Evolutionary conservation across 2,329 filamentous ascomycete species (phyloP).

Genomic region (Seiridium unicorne): DNA sequence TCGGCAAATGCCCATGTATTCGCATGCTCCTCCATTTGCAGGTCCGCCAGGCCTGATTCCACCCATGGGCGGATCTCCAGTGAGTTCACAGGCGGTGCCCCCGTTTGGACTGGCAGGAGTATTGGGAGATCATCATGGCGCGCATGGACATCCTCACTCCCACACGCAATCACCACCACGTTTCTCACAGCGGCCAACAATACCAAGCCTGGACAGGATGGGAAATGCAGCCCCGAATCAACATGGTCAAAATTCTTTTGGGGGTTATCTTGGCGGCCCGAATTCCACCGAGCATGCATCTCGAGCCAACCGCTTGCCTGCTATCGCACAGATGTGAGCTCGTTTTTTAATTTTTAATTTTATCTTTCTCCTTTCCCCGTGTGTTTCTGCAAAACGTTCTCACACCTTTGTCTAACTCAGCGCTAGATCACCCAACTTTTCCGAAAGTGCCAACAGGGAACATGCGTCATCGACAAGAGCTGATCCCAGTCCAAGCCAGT

Average conservation of each 20-base stretch:
- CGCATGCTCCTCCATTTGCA: conserved; percentile 2
- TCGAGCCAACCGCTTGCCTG: conserved; percentile 3
- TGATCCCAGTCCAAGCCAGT: neutral
- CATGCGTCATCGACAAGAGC: neutral
- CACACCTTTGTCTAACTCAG: too few species aligned
- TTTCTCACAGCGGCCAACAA: conserved; percentile 11
- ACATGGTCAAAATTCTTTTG: conserved; percentile 16
- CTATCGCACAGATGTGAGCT: neutral
- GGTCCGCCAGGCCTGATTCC: neutral
- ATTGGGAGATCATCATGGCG: neutral
- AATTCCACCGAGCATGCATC: neutral
- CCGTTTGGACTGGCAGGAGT: neutral
- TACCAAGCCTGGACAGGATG: conserved; percentile 17
- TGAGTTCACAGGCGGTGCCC: neutral
- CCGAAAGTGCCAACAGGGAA: neutral
- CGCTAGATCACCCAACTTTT: neutral
- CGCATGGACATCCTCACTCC: neutral
- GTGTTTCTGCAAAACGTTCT: too few species aligned
- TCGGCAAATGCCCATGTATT: neutral
- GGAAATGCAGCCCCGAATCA: conserved; percentile 20
- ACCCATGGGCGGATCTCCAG: neutral
- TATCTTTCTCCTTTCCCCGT: neutral
- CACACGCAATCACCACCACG: conserved; percentile 6
- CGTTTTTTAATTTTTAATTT: neutral
- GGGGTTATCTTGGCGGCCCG: neutral